Percentiles rank a stretch among this genome's conserved stretches.
Conservation (phyloP, 148 eudicot genomes). For the Silene conica region DNA sequence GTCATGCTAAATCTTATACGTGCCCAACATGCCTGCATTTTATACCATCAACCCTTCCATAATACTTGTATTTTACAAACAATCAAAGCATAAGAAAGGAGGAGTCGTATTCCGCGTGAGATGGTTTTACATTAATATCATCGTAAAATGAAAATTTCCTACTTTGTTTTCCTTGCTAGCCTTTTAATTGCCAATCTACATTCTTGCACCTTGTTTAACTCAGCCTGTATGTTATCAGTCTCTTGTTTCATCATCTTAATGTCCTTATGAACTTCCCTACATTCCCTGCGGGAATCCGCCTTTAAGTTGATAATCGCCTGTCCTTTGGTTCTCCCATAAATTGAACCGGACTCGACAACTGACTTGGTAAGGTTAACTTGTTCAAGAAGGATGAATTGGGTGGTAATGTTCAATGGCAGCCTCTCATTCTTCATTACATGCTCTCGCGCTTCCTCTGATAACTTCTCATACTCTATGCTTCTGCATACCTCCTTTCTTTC, state of each 20-base stretch:
- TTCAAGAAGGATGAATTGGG: slow-evolving; percentile 42
- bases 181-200: slow-evolving; percentile 26
- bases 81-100: too few species aligned
- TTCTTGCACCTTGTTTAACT: slow-evolving; percentile 27
- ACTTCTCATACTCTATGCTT: slow-evolving; percentile 37
- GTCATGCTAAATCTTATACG: slow-evolving; percentile 5
- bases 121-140: too few species aligned
- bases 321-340: slow-evolving; percentile 31
- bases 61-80: too few species aligned
- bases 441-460: slow-evolving; percentile 44
- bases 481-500: slow-evolving; percentile 37
- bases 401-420: slow-evolving; percentile 28
- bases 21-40: slow-evolving; percentile 18
- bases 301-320: slow-evolving; percentile 26
- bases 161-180: slow-evolving; percentile 19
- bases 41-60: too few species aligned
- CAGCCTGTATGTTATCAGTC: slow-evolving; percentile 27
- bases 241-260: slow-evolving; percentile 30
- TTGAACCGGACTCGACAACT: slow-evolving; percentile 26
- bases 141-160: too few species aligned
- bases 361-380: slow-evolving; percentile 37
- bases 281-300: slow-evolving; percentile 11
- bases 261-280: slow-evolving; percentile 21
- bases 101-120: too few species aligned
- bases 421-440: slow-evolving; percentile 45